Evolutionary conservation across 805 yeast genomes (phyloP), one percentile per base, ranked within the genome.

Genomic region (Myxozyma kluyveri): DNA sequence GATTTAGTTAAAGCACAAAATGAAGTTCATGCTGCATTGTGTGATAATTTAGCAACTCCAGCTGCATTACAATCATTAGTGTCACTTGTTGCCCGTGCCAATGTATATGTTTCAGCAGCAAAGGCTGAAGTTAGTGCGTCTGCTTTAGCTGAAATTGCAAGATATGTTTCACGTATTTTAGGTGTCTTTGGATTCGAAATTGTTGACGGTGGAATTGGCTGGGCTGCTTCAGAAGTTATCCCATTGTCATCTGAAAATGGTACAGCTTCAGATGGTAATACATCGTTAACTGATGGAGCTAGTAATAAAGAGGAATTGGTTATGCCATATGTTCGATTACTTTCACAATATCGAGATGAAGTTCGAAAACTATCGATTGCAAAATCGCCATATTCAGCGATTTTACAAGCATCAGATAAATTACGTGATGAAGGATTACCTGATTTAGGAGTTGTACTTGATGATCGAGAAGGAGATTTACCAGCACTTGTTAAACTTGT

Each of bases 31-130:
- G 74, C 69, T 19, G 86, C 95, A 1, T 86, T 93, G 72, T 84
- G 95, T 70, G 99, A 93, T 67, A 93, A 88, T 66, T 75, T 93
- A 57, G 71, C 90, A 2, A 85, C 93, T 1, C 93, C 96, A 21
- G 75, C 72, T 50, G 96, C 83, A 0, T 68, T 93, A 51, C 80
- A 84, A 58, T 65, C 73, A 0, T 63, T 75, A 45, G 71, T 78
- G 54, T 95, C 86, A 17, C 71, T 93, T 50, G 83, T 91, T 3
- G 79, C 84, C 27, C 76, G 75, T 50, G 65, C 87, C 5, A 91
- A 93, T 67, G 77, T 81, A 33, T 93, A 91, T 66, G 80, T 90
- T 39, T 67, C 80, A 7, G 65, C 76, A n/a, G 67, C 65, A 22
- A 76, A 78, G 3, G 73, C 75, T 4, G 95, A 88, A 61, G 83